Evolutionary conservation across 2,329 filamentous ascomycete species (phyloP), one percentile per base, ranked within the genome.

Genomic region (Colletotrichum sp.): DNA sequence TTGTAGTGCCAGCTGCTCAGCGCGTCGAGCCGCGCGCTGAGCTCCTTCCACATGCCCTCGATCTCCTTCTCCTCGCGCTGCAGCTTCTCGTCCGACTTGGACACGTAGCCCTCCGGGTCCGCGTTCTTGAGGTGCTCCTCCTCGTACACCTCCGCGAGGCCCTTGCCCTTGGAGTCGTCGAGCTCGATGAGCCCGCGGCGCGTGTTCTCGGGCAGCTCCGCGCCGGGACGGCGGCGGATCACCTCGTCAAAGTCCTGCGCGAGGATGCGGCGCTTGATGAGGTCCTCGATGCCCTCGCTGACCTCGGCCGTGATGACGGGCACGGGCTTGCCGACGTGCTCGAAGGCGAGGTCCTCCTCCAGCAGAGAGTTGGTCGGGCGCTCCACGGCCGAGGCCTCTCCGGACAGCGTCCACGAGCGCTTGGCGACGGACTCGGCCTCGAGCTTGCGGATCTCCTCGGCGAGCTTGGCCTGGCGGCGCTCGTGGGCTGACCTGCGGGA

Each of bases 1-100:
- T 95, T 96, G 90, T 98, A 98, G 86, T 98, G 95, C 93, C 95
- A 98, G 83, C 95, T 98, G 85, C 93, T 96, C 78, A 99, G 92
- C 30, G 95, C 92, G 85, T 99, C 97, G 71, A 99, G 92, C 78
- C 95, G 95, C 62, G 91, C 91, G 81, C 91, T 93, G 69, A 98
- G 90, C 44, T 95, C 93, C 79, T 92, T 94, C 96, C 97, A 99
- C 81, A 98, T 88, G 34, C 89, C 89, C 80, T 94, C 92, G 70
- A 99, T 94, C 82, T 98, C 96, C 75, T 91, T 90, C 85, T 98
- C 95, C 81, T 98, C 95, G 77, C 93, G 94, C 79, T 92, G 92
- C 28, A 95, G 87, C 85, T 96, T 96, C 85, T 97, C 95, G 81
- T 98, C 95, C 39, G 94, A 92, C 79, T 93, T 92, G 84, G 95